These are phyloP conservation scores for Monascus ruber DNA, from an alignment of 2,329 filamentous ascomycete species.

Conservation along the genomic window DNA sequence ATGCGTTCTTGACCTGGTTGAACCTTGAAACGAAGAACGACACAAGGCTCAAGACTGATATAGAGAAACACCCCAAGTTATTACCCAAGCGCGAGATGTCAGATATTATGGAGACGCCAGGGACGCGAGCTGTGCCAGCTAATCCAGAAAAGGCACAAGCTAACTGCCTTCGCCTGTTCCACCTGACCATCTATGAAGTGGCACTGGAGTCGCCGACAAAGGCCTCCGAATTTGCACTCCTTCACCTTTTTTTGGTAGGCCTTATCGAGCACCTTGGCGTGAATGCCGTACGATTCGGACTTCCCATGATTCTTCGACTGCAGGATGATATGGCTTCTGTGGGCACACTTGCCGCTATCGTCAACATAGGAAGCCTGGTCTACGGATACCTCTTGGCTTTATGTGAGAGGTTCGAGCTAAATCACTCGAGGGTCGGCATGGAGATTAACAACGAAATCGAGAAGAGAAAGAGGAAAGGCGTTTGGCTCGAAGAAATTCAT, in stretches of 20 bases:
- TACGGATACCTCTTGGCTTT: conserved; percentile 83
- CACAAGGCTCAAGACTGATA: conserved; percentile 46
- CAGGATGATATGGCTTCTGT: conserved; percentile 61
- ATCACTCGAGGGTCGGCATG: conserved; percentile 55
- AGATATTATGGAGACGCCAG: conserved; percentile 26
- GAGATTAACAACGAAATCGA: conserved; percentile 66
- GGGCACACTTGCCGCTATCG: conserved; percentile 46
- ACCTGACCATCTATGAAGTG: conserved; percentile 82
- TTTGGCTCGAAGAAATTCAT: conserved; percentile 68
- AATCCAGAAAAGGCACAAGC: conserved; percentile 54
- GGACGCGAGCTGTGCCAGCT: conserved; percentile 57
- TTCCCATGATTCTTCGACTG: conserved; percentile 80
- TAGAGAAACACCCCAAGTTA: conserved; percentile 34
- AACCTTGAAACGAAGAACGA: conserved; percentile 64
- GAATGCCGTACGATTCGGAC: conserved; percentile 64
- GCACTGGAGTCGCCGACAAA: conserved; percentile 61
- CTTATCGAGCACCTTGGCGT: conserved; percentile 69
- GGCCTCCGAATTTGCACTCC: conserved; percentile 62
- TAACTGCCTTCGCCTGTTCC: conserved; percentile 71
- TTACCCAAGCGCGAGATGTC: conserved; percentile 32
- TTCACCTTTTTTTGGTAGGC: conserved; percentile 65
- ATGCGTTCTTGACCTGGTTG: conserved; percentile 75
- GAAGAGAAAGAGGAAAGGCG: conserved; percentile 57
- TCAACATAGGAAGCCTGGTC: conserved; percentile 71
- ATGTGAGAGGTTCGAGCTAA: conserved; percentile 65